phyloP scores from a whole-genome alignment of 129 eudicot species.

The Flaveria sonorensis region DNA sequence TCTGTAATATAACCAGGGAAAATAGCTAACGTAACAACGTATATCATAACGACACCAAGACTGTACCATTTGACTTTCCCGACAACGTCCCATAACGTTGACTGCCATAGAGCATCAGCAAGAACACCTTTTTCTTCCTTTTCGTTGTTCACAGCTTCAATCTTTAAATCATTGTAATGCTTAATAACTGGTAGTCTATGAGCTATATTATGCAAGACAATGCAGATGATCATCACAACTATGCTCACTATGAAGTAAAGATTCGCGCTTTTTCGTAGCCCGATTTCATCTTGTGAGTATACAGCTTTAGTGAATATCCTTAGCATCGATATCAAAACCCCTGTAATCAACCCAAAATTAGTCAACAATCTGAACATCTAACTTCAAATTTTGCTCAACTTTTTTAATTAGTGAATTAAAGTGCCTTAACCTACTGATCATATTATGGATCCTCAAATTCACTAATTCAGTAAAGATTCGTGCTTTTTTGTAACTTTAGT shows the following conservation, averaged over 20 bases:
- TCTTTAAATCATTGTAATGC: constrained; percentile 67
- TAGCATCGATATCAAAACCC: constrained; percentile 78
- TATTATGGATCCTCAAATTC: background rate
- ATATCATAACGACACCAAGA: constrained; percentile 52
- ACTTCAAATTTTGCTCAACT: background rate
- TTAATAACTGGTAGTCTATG: constrained; percentile 78
- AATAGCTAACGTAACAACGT: constrained; percentile 80
- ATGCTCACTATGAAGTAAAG: constrained; percentile 83
- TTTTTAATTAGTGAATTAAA: no score
- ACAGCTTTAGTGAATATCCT: constrained; percentile 84
- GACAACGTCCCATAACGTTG: constrained; percentile 65
- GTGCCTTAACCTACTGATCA: background rate
- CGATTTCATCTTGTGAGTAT: constrained; percentile 73
- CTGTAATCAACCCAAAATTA: constrained; percentile 42
- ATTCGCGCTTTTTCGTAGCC: constrained; percentile 83
- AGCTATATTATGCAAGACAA: constrained; percentile 67
- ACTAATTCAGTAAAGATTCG: constrained; percentile 53
- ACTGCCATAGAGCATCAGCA: constrained; percentile 51
- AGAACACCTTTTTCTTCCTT: constrained; percentile 57
- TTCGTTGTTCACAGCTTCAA: constrained; percentile 60
- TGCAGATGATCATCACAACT: constrained; percentile 69
- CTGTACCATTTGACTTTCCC: constrained; percentile 86
- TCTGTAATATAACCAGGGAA: constrained; percentile 94
- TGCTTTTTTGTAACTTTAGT: constrained; percentile 57
- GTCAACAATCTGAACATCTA: background rate